phyloP scores from a whole-genome alignment of 257 asterid species.

The Voacanga thouarsii region DNA sequence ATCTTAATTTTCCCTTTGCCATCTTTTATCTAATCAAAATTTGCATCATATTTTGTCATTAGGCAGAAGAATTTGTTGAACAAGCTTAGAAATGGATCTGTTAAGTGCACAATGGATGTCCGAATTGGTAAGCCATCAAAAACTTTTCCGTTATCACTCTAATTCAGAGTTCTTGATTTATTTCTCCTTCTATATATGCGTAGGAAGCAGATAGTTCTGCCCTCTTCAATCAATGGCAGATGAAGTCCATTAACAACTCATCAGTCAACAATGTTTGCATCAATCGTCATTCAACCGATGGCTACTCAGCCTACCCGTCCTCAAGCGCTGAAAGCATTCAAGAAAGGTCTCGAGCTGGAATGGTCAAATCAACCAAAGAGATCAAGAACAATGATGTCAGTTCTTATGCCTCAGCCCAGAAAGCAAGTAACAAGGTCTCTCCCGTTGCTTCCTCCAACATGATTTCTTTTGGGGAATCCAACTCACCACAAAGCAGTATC shows the following conservation, averaged over 20 bases:
- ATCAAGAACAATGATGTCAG: neutral
- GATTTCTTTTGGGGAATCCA: constrained; percentile 7
- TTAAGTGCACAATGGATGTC: constrained; percentile 13
- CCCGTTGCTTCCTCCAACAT: neutral
- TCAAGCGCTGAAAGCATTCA: neutral
- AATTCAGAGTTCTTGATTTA: neutral
- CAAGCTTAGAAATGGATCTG: constrained; percentile 8
- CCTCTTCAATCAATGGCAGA: neutral
- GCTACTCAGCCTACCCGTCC: neutral
- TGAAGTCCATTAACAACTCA: neutral
- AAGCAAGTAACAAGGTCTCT: neutral
- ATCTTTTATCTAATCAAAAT: too few relatives aligned
- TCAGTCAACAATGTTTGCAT: neutral
- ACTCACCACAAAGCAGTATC: neutral
- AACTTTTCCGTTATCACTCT: neutral
- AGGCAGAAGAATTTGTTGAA: neutral
- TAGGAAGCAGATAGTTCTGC: constrained; percentile 3
- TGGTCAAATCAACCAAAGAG: neutral
- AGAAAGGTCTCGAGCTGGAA: neutral
- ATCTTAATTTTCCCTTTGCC: neutral
- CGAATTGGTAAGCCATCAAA: constrained; percentile 15
- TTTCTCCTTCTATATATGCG: neutral
- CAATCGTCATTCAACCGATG: neutral
- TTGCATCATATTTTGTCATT: too few relatives aligned
- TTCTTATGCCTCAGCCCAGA: neutral